These are phyloP conservation scores for Termitomyces sp. DNA, from an alignment of 768 basidiomycete species.

Conservation along the genomic window DNA sequence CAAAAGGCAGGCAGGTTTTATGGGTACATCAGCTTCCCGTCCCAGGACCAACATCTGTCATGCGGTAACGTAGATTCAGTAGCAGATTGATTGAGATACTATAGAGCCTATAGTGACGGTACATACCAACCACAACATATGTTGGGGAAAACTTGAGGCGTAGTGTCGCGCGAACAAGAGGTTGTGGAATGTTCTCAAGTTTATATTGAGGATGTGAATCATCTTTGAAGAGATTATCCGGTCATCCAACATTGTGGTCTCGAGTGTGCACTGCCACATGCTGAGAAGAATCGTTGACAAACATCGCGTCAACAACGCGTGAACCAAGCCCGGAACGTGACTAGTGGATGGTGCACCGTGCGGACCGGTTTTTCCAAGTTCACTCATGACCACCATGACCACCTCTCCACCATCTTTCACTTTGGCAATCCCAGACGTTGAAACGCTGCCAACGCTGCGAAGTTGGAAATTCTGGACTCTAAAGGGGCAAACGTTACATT, in stretches of 20 bases:
- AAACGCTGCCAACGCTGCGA: conserved; percentile 35
- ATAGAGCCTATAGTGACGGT: too few relatives aligned
- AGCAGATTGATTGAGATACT: neutral
- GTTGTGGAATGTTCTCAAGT: conserved; percentile 38
- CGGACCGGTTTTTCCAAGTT: too few relatives aligned
- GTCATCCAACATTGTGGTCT: conserved; percentile 15
- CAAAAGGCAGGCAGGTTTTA: too few relatives aligned
- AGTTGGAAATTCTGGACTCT: conserved; percentile 42
- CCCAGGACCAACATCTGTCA: neutral
- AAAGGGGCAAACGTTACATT: conserved; percentile 49
- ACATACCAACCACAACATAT: conserved; percentile 83
- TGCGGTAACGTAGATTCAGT: neutral
- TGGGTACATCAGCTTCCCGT: neutral
- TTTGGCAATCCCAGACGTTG: conserved; percentile 31
- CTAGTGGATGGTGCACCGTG: too few relatives aligned
- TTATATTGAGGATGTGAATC: neutral
- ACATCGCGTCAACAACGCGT: neutral
- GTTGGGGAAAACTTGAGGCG: conserved; percentile 78
- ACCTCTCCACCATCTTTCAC: neutral
- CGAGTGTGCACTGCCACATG: conserved; percentile 1
- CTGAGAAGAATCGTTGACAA: neutral
- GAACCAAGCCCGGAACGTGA: too few relatives aligned
- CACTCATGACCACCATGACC: neutral
- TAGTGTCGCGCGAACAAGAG: conserved; percentile 51
- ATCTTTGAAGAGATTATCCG: conserved; percentile 30